These are phyloP conservation scores for Fusarium sp. DNA, from an alignment of 2,329 filamentous ascomycete genomes.

Conservation along the genomic window DNA sequence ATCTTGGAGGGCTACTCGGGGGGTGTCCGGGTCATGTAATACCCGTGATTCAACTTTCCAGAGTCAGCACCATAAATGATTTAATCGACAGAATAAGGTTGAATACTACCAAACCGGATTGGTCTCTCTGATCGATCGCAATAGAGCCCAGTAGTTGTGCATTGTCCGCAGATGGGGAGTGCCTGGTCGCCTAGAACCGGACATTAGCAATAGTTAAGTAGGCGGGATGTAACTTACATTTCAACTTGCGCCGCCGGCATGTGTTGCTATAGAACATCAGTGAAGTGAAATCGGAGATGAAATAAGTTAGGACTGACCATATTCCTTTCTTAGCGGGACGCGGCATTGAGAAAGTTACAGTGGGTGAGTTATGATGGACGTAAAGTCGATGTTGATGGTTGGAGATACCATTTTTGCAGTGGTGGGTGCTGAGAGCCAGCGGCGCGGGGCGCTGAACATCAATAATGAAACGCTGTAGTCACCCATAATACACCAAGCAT, in stretches of 20 bases:
- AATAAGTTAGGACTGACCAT: conserved; percentile 11
- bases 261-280: conserved; percentile 48
- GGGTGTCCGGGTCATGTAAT: conserved; percentile 27
- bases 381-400: background rate
- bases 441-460: background rate
- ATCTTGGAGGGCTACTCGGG: conserved; percentile 48
- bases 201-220: background rate
- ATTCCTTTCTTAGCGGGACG: conserved; percentile 39
- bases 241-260: conserved; percentile 53
- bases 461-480: background rate
- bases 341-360: conserved; percentile 22
- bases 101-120: conserved; percentile 13
- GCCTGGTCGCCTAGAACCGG: conserved; percentile 47
- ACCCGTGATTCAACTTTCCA: conserved; percentile 13
- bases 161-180: conserved; percentile 50
- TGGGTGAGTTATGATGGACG: background rate
- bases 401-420: background rate
- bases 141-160: conserved; percentile 48
- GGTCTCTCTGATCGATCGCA: conserved; percentile 50
- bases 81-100: too few species aligned
- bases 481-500: background rate
- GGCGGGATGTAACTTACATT: conserved; percentile 42
- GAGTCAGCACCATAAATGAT: background rate
- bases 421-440: too few species aligned
- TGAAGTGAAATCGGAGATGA: accelerated